phyloP scores from a whole-genome alignment of 371 early-diverging fungal genomes.

The Amoeboaphelidium protococcarum region DNA sequence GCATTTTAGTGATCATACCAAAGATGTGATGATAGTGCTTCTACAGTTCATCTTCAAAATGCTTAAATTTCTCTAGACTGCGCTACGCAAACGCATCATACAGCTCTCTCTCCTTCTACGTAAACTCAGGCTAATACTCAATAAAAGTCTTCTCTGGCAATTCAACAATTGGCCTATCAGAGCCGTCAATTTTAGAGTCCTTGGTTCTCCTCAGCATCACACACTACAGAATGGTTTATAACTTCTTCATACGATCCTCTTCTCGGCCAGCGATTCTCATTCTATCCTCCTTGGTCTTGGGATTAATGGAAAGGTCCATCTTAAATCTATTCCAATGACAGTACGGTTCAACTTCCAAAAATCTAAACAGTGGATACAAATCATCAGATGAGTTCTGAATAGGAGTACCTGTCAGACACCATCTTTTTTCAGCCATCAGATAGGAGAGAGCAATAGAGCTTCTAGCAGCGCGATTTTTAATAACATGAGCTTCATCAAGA shows the following conservation, averaged over 20 bases:
- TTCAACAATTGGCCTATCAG: background rate
- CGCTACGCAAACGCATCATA: background rate
- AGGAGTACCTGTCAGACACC: constrained; percentile 16
- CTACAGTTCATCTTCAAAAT: background rate
- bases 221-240: background rate
- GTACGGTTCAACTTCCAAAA: constrained; percentile 8
- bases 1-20: background rate
- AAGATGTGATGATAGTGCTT: background rate
- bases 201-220: background rate
- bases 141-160: background rate
- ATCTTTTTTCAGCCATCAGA: constrained; percentile 10
- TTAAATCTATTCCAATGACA: background rate
- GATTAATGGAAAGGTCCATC: background rate
- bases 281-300: background rate
- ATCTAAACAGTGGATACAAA: constrained; percentile 16
- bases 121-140: background rate
- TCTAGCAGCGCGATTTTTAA: background rate
- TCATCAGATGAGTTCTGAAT: constrained; percentile 17
- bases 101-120: background rate
- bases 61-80: background rate
- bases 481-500: background rate
- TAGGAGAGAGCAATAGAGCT: background rate
- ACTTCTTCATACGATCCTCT: background rate
- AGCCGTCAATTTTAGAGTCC: background rate
- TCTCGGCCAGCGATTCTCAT: background rate